Conservation (phyloP, 768 basidiomycete genomes). For the Amanita brunnescens region DNA sequence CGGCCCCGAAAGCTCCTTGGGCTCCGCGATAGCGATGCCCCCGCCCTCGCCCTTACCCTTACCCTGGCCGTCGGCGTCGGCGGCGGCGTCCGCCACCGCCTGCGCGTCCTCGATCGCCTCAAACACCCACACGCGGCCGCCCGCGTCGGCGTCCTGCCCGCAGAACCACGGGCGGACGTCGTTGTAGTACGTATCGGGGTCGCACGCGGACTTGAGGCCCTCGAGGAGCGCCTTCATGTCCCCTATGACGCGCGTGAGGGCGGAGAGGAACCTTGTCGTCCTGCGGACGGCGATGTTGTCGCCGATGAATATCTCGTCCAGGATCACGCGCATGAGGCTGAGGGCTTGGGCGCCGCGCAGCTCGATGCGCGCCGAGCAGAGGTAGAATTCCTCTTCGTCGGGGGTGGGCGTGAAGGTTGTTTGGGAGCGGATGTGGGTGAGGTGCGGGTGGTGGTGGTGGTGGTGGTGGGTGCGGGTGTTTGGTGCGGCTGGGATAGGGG, state of each 20-base stretch:
- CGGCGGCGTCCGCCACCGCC: constrained; percentile 23
- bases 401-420: constrained; percentile 70
- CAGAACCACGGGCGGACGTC: constrained; percentile 78
- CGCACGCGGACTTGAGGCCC: constrained; percentile 62
- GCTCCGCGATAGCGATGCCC: constrained; percentile 22
- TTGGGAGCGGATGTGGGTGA: constrained; percentile 56
- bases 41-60: too few species aligned
- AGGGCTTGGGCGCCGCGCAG: constrained; percentile 81
- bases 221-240: constrained; percentile 60
- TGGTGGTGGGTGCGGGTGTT: neutral
- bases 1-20: constrained; percentile 60
- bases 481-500: neutral
- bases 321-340: constrained; percentile 74
- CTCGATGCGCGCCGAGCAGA: constrained; percentile 84
- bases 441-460: constrained; percentile 24
- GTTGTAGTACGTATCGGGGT: constrained; percentile 70
- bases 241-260: constrained; percentile 57
- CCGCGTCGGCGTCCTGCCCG: constrained; percentile 53
- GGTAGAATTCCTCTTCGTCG: constrained; percentile 90
- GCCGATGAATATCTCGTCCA: constrained; percentile 87
- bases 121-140: constrained; percentile 40
- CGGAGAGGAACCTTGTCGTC: constrained; percentile 54
- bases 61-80: too few species aligned
- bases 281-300: constrained; percentile 61
- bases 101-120: constrained; percentile 36